phyloP scores from a whole-genome alignment of 805 yeast species.

The Saccharomyces mikatae region DNA sequence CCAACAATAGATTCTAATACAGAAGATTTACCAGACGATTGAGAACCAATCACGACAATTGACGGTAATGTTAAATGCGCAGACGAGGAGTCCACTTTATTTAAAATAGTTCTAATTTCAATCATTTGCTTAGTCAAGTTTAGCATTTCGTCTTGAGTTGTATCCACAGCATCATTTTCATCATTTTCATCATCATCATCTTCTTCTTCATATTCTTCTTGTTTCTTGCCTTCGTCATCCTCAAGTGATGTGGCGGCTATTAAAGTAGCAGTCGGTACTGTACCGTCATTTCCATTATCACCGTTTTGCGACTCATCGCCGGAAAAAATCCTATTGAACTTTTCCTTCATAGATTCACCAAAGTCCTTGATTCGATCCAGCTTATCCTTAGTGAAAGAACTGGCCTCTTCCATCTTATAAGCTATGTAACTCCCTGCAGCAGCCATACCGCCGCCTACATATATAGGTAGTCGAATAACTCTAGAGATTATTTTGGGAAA shows the following conservation, averaged over 20 bases:
- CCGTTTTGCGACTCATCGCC: slow-evolving; percentile 50
- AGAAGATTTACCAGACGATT: slow-evolving; percentile 93
- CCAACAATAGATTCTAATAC: slow-evolving; percentile 95
- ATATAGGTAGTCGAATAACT: slow-evolving; percentile 61
- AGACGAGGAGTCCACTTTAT: slow-evolving; percentile 61
- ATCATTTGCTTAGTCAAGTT: slow-evolving; percentile 93
- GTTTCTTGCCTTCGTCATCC: slow-evolving; percentile 41
- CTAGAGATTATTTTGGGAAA: slow-evolving; percentile 50
- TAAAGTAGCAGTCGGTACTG: slow-evolving; percentile 25
- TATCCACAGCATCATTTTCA: slow-evolving; percentile 46
- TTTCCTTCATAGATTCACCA: slow-evolving; percentile 46
- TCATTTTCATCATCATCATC: slow-evolving; percentile 42
- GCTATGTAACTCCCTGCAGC: slow-evolving; percentile 93
- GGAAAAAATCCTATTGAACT: slow-evolving; percentile 21
- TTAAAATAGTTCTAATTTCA: slow-evolving; percentile 76
- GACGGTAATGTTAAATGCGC: slow-evolving; percentile 82
- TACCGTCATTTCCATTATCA: slow-evolving; percentile 40
- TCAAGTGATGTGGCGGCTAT: slow-evolving; percentile 25
- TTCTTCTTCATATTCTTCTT: slow-evolving; percentile 32
- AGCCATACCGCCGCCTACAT: slow-evolving; percentile 82
- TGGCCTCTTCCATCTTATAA: slow-evolving; percentile 85
- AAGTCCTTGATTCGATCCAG: slow-evolving; percentile 54
- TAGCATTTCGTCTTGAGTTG: slow-evolving; percentile 72
- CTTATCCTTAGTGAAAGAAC: slow-evolving; percentile 59
- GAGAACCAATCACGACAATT: slow-evolving; percentile 95